Base-by-base conservation (phyloP, 73 alveolate genomes). In the Paraurostyla sp. region DNA sequence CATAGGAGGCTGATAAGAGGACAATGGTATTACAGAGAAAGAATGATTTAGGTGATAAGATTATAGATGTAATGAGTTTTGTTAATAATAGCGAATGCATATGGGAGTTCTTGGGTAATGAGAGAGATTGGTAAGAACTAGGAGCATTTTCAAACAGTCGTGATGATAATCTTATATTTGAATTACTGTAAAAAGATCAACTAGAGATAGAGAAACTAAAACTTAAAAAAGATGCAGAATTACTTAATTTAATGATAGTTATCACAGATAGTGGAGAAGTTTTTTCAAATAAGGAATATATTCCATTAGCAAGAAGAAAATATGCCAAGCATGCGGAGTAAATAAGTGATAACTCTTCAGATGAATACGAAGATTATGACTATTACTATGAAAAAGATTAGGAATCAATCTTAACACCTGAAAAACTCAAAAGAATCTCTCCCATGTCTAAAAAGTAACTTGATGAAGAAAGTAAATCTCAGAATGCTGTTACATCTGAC, bases 81-180 rank as follows among this genome's bases (percentile, higher is more conserved):
- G 78, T 78, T 2, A 78, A 29, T 51, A 78, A 78, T 27, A 43
- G 75, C 45, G 89, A 78, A 27, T 51, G 22, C 33, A 78, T 78
- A 6, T 78, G 89, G 89, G 89, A 78, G 48, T 78, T 78, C 32
- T 41, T 78, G 9, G 89, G 89, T n/a, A 51, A 54, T 54, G 89
- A 78, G 32, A 73, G 51, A 23, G 87, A 73, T 33, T 73, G 87
- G 87, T 48, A 40, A 45, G 87, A 73, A 16, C 71, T 48, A 4
- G 82, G 82, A 2, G 82, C 56, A 36, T 65, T 18, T 30, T 16
- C 41, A 20, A 50, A 25, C 42, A 50, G 22, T 23, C 46, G 41
- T 27, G 71, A 48, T 45, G 87, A 73, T 4, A 22, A 42, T 50
- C 11, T 73, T 4, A 42, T 73, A 30, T 48, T 73, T 29, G 87